Evolutionary conservation across 1,284 basidiomycete genomes (phyloP), one percentile per base, ranked within the genome.

Genomic region (Mycena sp.): DNA sequence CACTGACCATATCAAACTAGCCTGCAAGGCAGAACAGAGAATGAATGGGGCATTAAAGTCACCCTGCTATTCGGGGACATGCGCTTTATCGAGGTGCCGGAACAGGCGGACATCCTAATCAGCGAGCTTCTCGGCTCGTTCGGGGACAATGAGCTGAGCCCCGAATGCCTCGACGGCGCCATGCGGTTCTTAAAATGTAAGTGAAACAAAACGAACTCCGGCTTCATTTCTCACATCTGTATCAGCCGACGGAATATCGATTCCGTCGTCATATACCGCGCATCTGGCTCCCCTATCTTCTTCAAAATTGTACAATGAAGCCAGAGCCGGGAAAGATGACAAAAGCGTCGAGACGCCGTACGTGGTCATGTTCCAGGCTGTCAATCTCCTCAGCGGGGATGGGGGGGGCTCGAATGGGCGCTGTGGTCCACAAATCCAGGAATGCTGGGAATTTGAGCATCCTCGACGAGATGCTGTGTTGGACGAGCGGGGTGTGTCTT

Each of bases 401-500:
- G 83, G 86, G 49, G 81, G 82, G 30, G 85, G 88, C 58, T 72
- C 85, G 54, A 80, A 83, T 65, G 87, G 85, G 17, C 82, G 86
- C 51, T 95, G 93, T 76, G 93, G 93, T 9, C 85, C 90, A 6
- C 87, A 88, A 70, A 86, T 98, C 30, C 98, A 99, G 77, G 94
- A 96, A 71, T 98, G 96, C 72, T 99, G 98, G 98, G 91, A 93
- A 66, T 99, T 99, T 76, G 95, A 95, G 69, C 98, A 99, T 80
- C 96, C 96, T 1, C 81, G 93, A 63, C 84, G 85, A 54, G 93
- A 96, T 72, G 83, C 90, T 1, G 86, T 93, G 0, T 77, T 95
- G 6, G 89, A 95, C 74, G 77, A 83, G 19, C 81, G 82, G 77
- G 94, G 95, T 92, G 67, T 63, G 71, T n/a, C 60, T 48, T 30